Conservation (phyloP, 352 stramenopile genomes). For the Globisporangium spinosum region DNA sequence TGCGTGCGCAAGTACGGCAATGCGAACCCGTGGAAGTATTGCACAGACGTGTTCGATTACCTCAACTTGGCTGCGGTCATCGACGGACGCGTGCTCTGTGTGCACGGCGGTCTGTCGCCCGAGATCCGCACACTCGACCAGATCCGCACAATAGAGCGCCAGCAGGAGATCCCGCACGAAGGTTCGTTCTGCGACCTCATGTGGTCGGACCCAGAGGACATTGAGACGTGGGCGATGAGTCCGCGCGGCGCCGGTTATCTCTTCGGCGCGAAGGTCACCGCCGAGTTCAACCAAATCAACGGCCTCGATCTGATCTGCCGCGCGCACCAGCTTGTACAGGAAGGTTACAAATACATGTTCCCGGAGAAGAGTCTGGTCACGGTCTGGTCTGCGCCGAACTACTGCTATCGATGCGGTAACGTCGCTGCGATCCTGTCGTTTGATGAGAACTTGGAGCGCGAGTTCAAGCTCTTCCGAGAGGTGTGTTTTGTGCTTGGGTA, state of each 20-base stretch:
- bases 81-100: slow-evolving; percentile 88
- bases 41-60: slow-evolving; percentile 96
- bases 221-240: slow-evolving; percentile 88
- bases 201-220: slow-evolving; percentile 97
- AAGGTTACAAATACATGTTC: slow-evolving; percentile 93
- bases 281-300: slow-evolving; percentile 91
- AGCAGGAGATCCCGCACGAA: slow-evolving; percentile 95
- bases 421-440: slow-evolving; percentile 81
- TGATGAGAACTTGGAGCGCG: slow-evolving; percentile 79
- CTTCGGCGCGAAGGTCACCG: slow-evolving; percentile 84
- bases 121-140: slow-evolving; percentile 94
- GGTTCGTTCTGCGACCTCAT: slow-evolving; percentile 98
- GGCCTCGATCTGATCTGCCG: slow-evolving; percentile 86
- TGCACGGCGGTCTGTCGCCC: slow-evolving; percentile 94
- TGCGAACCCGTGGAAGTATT: slow-evolving; percentile 95
- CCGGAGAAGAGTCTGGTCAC: slow-evolving; percentile 79
- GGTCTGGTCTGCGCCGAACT: slow-evolving; percentile 81
- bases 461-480: slow-evolving; percentile 89
- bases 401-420: slow-evolving; percentile 87
- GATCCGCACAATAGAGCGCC: slow-evolving; percentile 95
- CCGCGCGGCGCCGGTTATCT: slow-evolving; percentile 86
- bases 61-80: slow-evolving; percentile 94
- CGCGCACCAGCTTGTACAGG: slow-evolving; percentile 87
- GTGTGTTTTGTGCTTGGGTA: slow-evolving; percentile 27
- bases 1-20: slow-evolving; percentile 97